phyloP scores from a whole-genome alignment of 1,139 yeast genomes.

The Taphrina flavorubra region DNA sequence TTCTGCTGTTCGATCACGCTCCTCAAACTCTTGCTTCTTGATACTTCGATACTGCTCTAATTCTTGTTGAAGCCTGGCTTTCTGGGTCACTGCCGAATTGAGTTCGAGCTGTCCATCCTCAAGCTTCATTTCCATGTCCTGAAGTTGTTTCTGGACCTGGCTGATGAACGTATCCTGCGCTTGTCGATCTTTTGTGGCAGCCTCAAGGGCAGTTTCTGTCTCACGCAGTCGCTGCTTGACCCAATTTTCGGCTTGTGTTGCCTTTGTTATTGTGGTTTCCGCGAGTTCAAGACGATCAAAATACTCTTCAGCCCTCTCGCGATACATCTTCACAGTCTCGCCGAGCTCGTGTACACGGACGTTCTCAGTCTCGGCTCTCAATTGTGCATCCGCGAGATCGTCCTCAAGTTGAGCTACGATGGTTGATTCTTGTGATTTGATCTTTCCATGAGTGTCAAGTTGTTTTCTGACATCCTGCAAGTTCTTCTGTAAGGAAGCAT shows the following conservation, averaged over 20 bases:
- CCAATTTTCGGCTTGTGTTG: constrained; percentile 65
- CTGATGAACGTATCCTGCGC: constrained; percentile 56
- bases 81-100: constrained; percentile 59
- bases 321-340: constrained; percentile 66
- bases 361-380: constrained; percentile 61
- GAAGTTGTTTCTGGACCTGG: constrained; percentile 60
- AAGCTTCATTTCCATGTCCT: constrained; percentile 63
- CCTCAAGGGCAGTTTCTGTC: constrained; percentile 59
- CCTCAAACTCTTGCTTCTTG: constrained; percentile 37
- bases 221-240: constrained; percentile 65
- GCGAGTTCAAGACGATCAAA: constrained; percentile 76
- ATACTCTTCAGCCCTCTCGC: constrained; percentile 75
- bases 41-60: constrained; percentile 49
- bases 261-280: constrained; percentile 70
- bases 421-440: constrained; percentile 16
- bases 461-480: constrained; percentile 17
- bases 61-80: constrained; percentile 58
- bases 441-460: constrained; percentile 21
- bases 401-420: constrained; percentile 27
- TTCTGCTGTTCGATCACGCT: constrained; percentile 37
- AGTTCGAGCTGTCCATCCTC: constrained; percentile 67
- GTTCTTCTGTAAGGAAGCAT: constrained; percentile 16
- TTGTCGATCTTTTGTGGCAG: constrained; percentile 65
- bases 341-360: constrained; percentile 62
- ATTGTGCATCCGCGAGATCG: constrained; percentile 49